Evolutionary conservation across 176 grass and related monocot species (phyloP), one percentile per base, ranked within the genome.

Genomic region (Oryza nivara): DNA sequence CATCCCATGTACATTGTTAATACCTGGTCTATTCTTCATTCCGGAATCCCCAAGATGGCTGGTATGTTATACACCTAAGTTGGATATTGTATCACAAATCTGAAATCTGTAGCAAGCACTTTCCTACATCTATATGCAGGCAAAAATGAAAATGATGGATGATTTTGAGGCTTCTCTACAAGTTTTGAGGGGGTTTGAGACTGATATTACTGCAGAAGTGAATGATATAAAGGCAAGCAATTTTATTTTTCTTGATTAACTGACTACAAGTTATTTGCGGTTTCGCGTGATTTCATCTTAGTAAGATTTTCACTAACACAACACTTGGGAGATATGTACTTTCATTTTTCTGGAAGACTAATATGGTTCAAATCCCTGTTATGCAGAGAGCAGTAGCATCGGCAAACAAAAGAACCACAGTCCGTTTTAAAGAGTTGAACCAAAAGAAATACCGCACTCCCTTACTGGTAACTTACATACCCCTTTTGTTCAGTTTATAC

Each of bases 21-120:
- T 98, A 82, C 96, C 91, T 85, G 91, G 88, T 46, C 84, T 98
- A 60, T 98, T 93, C 87, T 98, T 98, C 80, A 98, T 98, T 66
- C 92, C 96, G 0, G 92, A 98, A 75, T 98, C 96, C 77, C 96
- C 96, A 66, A 95, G 96, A 76, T 98, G 96, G 96, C 96, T 98
- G 91, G 96, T 98, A 72, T 77, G 85, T 80, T 52, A 76, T 84
- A 51, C 60, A 60, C 66, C 19, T 58, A 30, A 67, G 35, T 80
- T 80, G 2, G 19, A 66, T 52, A n/a, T 32, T 11, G 3, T 36
- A 65, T 68, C 16, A 9, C 65, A 44, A 87, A 3, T 63, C 48
- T 78, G 49, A 85, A 70, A 70, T 26, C 84, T 75, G 11, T 36
- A 63, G 67, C 22, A 4, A 72, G 9, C 11, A 0, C 84, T 72